Base-by-base conservation (phyloP, 2,329 filamentous ascomycete genomes). In the Cercospora sesami region DNA sequence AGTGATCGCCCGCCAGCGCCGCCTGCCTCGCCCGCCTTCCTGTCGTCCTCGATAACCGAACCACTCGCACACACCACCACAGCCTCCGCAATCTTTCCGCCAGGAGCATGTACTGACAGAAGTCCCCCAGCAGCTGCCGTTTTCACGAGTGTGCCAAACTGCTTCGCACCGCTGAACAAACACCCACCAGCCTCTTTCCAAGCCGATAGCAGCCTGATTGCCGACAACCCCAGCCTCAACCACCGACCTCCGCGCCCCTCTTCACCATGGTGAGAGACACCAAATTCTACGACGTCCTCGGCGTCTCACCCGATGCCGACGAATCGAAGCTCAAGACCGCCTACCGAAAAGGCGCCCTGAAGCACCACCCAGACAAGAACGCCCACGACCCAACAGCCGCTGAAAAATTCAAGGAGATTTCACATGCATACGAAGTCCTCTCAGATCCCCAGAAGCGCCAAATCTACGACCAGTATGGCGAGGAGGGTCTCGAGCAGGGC, bases 341-440 rank as follows among this genome's bases (percentile, higher is more conserved):
- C 75, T 96, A 95, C 86, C 93, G 92, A 81, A 89, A 90, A 73
- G 88, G 89, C 74, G 92, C 92, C 36, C 83, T 95, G 69, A 95
- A 94, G 82, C 91, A 90, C 80, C 92, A 96, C 78, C 92, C 92
- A 79, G 94, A 99, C 83, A 99, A 99, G 87, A 99, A 99, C 82
- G 89, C 90, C 72, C 89, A 95, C 84, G 96, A 96, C 84, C 93
- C 94, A 48, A 91, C 90, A 28, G 94, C 95, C 62, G 93, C 94
- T 75, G 93, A 97, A 70, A 99, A 97, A 83, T 99, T 99, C 90
- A 98, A 99, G 85, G 94, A 97, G 77, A 87, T 97, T 69, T 96
- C 93, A 73, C 90, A 94, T 78, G 95, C 95, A 70, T 99, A 98
- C 83, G 95, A 99, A 85, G 87, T 96, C 73, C 89, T 99, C 18